Conservation (phyloP, 1,284 basidiomycete species). For the Fistulina hepatica region DNA sequence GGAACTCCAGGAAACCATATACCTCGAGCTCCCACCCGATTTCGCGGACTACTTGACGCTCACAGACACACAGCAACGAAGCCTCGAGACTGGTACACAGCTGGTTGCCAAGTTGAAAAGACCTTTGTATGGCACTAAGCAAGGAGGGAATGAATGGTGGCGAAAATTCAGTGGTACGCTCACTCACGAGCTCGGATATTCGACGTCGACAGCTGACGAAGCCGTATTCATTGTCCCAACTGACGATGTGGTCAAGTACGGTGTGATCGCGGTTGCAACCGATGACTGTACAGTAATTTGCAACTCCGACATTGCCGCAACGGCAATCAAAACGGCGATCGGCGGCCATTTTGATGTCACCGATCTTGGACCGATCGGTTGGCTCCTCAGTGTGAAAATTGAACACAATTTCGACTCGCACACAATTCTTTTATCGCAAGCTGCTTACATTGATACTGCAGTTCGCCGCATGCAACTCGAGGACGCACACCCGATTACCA, state of each 20-base stretch:
- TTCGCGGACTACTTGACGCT: too few relatives aligned
- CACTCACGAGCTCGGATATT: slow-evolving; percentile 2
- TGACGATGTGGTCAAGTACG: slow-evolving; percentile 6
- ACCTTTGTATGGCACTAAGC: slow-evolving; percentile 5
- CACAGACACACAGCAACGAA: too few relatives aligned
- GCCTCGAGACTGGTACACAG: too few relatives aligned
- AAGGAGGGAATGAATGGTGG: slow-evolving; percentile 7
- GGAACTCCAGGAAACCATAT: slow-evolving; percentile 27
- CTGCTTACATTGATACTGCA: slow-evolving; percentile 19
- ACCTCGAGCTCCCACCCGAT: slow-evolving; percentile 24
- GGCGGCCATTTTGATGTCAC: slow-evolving; percentile 18
- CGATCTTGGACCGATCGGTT: slow-evolving; percentile 19
- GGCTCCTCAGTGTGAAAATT: slow-evolving; percentile 20
- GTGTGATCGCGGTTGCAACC: slow-evolving; percentile 21
- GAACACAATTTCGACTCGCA: slow-evolving; percentile 9
- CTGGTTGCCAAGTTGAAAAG: slow-evolving; percentile 2
- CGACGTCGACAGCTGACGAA: slow-evolving; percentile 2
- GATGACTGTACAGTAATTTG: slow-evolving; percentile 24
- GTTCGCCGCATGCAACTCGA: slow-evolving; percentile 13
- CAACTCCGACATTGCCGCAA: slow-evolving; percentile 10
- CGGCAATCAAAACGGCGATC: slow-evolving; percentile 15
- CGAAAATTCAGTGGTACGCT: too few relatives aligned
- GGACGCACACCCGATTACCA: slow-evolving; percentile 11
- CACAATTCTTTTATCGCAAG: slow-evolving; percentile 18
- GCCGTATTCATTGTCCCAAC: slow-evolving; percentile 5